Conservation (phyloP, 2,329 filamentous ascomycete species). For the Ceratocystis alfenasii region DNA sequence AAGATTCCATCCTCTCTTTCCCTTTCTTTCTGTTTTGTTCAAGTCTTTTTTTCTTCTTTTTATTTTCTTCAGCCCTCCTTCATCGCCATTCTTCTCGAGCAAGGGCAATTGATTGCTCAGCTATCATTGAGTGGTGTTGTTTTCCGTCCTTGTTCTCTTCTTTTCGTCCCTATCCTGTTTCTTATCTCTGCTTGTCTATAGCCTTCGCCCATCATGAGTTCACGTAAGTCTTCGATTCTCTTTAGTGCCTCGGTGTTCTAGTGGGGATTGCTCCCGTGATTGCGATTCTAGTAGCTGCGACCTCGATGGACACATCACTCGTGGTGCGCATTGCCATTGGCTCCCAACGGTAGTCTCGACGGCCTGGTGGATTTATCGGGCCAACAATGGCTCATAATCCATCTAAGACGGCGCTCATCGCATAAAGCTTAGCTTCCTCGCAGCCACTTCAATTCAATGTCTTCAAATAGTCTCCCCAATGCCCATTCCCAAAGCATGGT, state of each 20-base stretch:
- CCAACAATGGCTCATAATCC: background rate
- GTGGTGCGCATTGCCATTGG: background rate
- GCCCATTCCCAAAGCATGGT: background rate
- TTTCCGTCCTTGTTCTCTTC: conserved; percentile 27
- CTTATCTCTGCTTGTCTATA: conserved; percentile 25
- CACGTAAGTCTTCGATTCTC: conserved; percentile 35
- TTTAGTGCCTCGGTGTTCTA: background rate
- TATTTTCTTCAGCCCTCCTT: conserved; percentile 18
- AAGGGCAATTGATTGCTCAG: conserved; percentile 22
- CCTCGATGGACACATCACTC: background rate
- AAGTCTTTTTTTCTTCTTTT: conserved; percentile 13
- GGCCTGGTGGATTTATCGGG: background rate
- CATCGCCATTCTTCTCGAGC: conserved; percentile 19
- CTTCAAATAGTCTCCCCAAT: background rate
- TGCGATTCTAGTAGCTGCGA: background rate
- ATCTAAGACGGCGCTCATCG: background rate
- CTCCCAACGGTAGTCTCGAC: background rate
- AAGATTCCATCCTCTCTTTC: conserved; percentile 5
- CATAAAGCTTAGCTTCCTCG: background rate
- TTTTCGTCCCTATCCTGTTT: conserved; percentile 30
- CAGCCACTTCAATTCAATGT: background rate
- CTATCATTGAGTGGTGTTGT: conserved; percentile 21
- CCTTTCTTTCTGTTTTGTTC: conserved; percentile 19
- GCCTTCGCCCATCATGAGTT: conserved; percentile 40
- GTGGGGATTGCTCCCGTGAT: background rate